Percentiles rank a stretch among this genome's conserved stretches.
These are phyloP conservation scores for Truncatella angustata DNA, from an alignment of 2,329 filamentous ascomycete genomes.

Conservation along the genomic window DNA sequence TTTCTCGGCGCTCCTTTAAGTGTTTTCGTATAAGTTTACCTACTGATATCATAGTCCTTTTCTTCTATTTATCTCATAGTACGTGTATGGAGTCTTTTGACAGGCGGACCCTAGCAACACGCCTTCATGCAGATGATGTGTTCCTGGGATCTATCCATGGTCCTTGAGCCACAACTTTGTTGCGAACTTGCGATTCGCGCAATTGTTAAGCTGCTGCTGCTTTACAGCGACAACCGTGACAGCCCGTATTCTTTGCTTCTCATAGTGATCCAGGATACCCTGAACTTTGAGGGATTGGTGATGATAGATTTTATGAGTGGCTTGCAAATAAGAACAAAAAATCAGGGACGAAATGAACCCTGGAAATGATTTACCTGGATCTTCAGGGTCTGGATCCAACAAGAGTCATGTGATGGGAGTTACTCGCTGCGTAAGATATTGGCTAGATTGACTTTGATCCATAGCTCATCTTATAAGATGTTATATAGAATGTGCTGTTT, in stretches of 20 bases:
- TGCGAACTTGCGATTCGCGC: too few species aligned
- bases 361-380: neutral
- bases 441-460: too few species aligned
- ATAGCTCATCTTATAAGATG: too few species aligned
- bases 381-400: neutral
- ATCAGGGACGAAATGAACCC: neutral
- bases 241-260: too few species aligned
- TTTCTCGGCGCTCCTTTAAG: too few species aligned
- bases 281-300: neutral
- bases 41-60: too few species aligned
- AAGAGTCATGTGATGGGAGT: too few species aligned
- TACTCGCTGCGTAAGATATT: too few species aligned
- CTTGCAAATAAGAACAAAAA: neutral
- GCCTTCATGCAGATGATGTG: neutral
- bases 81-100: neutral
- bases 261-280: too few species aligned
- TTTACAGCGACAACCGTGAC: too few species aligned
- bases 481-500: neutral
- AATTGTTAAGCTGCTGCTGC: too few species aligned
- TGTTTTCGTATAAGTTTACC: too few species aligned
- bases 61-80: neutral
- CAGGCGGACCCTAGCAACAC: neutral
- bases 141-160: conserved; percentile 8
- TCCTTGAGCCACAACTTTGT: neutral
- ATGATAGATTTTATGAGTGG: neutral